Evolutionary conservation across 306 rosid species (phyloP), one percentile per base, ranked within the genome.

Genomic region (Castanea sativa): DNA sequence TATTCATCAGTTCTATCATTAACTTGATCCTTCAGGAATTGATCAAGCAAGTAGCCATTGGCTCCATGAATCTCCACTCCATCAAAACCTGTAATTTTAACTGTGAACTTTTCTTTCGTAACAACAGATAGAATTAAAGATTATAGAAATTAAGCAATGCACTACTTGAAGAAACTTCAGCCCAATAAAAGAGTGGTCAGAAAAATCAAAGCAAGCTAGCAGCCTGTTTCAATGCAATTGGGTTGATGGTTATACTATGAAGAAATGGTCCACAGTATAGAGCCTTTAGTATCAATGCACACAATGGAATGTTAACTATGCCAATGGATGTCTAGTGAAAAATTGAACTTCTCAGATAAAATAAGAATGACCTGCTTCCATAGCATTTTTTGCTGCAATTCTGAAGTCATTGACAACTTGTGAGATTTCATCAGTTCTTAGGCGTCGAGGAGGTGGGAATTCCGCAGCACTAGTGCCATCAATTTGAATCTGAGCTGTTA

Each of bases 21-120:
- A 5, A 85, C 84, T 43, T 79, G 77, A 77, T 85, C 88, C 49
- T 81, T 81, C 10, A 88, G 71, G 58, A 88, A 88, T 35, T 88
- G 91, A 2, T 83, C 91, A 0, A 88, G 78, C 59, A 85, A 77
- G 83, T 85, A 88, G 2, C 89, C 91, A 32, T 85, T 81, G 7
- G 91, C 91, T 15, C 79, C 91, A 23, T 88, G 91, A 32, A 85
- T 71, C 84, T 88, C 91, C 23, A 88, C 89, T 55, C 89, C 91
- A 53, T 88, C 91, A 79, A 88, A 88, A 8, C 89, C 89, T 83
- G 53, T n/a, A 53, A 9, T 1, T 38, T 38, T 8, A 20, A 12
- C 5, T 10, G 12, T 73, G 19, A 57, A 45, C 20, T n/a, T 1
- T 21, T 13, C 2, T 20, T 9, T 14, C 20, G 7, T 7, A 38